Conservation (phyloP, 306 rosid genomes). For the Prinsepia uniflora region DNA sequence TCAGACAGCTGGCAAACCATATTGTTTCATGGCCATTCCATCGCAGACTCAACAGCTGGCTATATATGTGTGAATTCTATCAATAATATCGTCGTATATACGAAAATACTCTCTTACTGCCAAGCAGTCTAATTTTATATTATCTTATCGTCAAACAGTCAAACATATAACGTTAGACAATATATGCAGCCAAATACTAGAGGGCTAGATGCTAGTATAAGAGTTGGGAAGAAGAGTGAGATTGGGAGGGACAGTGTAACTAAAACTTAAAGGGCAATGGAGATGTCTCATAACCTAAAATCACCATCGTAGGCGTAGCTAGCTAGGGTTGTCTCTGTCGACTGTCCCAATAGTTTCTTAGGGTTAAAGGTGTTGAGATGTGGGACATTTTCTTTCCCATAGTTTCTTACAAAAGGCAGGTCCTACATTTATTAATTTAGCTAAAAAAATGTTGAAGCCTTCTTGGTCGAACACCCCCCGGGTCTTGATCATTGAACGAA, state of each 20-base stretch:
- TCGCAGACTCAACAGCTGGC: not conserved
- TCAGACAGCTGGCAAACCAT: constrained; percentile 9
- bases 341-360: not conserved
- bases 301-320: not conserved
- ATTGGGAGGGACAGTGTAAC: too few species aligned
- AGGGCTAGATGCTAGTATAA: too few species aligned
- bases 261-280: not conserved
- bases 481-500: too few species aligned
- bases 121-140: not conserved
- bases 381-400: too few species aligned
- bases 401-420: constrained; percentile 12
- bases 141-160: not conserved
- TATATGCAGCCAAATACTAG: too few species aligned
- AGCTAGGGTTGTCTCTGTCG: not conserved
- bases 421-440: constrained; percentile 1
- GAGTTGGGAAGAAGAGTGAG: too few species aligned
- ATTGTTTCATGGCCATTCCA: not conserved
- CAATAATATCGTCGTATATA: not conserved
- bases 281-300: not conserved
- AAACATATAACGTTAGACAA: too few species aligned
- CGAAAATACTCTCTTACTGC: not conserved
- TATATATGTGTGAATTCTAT: not conserved
- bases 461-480: too few species aligned
- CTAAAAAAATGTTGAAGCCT: too few species aligned
- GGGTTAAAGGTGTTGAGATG: too few species aligned